Base-by-base conservation (phyloP, 1,284 basidiomycete species). In the Inonotus hispidus region DNA sequence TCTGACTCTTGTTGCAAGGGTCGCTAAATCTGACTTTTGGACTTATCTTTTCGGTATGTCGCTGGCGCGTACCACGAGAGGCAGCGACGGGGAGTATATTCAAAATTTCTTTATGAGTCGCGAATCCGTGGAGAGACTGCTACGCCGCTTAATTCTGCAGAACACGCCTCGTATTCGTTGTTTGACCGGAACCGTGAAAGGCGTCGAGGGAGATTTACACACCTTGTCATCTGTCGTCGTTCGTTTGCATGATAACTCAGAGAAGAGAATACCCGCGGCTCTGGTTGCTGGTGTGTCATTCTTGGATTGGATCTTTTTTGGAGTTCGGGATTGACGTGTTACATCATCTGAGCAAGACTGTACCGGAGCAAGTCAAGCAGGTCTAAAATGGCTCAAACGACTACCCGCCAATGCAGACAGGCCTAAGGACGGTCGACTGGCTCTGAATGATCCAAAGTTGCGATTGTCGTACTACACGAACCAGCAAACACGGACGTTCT, bases 301-400 rank as follows among this genome's bases (percentile, higher is more conserved):
- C 29, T 37, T 8, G 10, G 14, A 32, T 38, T 35, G 21, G 3
- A 29, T 10, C 4, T 39, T 7, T 43, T 14, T 41, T 13, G 13
- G 6, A 1, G 16, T 21, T 54, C 7, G 16, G 27, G 3, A 14
- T 27, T 52, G 50, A n/a, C 32, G 27, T 16, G 27, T 16, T 25
- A n/a, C 50, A 4, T 52, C n/a, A 4, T 50, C 35, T 19, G 11
- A 53, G 35, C n/a, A 27, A 65, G 64, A 65, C 41, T 65, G 64
- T 32, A 58, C 62, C 21, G 64, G 64, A 7, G 37, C 55, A 25
- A 58, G 49, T 13, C 64, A 65, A 32, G 64, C 59, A 11, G 64
- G 64, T 19, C 32, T 61, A n/a, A 65, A 63, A 43, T 63, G 62
- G 63, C 57, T 64, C 14, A 63, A 57, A 27, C 58, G 54, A 21